Evolutionary conservation across 2,329 filamentous ascomycete genomes (phyloP), one percentile per base, ranked within the genome.

Genomic region (Stylonectria norvegica): DNA sequence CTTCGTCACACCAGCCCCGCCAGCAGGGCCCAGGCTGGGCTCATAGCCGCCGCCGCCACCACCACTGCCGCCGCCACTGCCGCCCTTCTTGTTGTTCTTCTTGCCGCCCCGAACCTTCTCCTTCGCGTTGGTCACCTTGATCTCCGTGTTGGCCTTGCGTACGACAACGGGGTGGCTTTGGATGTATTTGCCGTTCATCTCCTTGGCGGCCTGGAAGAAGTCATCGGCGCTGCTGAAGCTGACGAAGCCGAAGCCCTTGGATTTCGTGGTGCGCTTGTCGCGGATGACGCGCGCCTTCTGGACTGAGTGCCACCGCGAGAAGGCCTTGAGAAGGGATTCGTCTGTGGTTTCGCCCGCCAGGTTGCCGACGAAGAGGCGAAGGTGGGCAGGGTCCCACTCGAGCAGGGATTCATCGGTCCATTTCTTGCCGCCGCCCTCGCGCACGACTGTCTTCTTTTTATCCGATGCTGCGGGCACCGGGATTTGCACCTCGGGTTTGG

Each of bases 161-260:
- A 97, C 78, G 18, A 87, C 72, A 19, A 96, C 87, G 0, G 93
- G 93, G 65, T 97, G 93, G 63, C 89, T 96, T 57, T 95, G 91
- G 61, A 98, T 97, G 67, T 98, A 98, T 70, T 98, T 97, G 55
- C 90, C 90, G 59, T 96, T 87, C 93, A 97, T 97, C 70, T 97
- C 91, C 69, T 93, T 89, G 57, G 89, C 91, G 2, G 93, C 91
- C 57, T 88, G 81, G 73, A 98, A 97, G 64, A 94, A 97, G 59
- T 96, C 90, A 63, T 98, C 93, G 20, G 89, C 87, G 60, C 96
- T 87, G 56, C 83, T 85, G 68, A 98, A 97, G 65, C 88, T 93
- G 40, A 98, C 90, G 60, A 98, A 98, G 3, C 93, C 93, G 61
- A 88, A 98, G 0, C 91, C 93, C 63, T 93, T 95, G 59, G 87